A percentile compares a stretch with the other conserved stretches of the same genome.
Conservation (phyloP, 495 filamentous ascomycete genomes). For the Neurospora sp. region DNA sequence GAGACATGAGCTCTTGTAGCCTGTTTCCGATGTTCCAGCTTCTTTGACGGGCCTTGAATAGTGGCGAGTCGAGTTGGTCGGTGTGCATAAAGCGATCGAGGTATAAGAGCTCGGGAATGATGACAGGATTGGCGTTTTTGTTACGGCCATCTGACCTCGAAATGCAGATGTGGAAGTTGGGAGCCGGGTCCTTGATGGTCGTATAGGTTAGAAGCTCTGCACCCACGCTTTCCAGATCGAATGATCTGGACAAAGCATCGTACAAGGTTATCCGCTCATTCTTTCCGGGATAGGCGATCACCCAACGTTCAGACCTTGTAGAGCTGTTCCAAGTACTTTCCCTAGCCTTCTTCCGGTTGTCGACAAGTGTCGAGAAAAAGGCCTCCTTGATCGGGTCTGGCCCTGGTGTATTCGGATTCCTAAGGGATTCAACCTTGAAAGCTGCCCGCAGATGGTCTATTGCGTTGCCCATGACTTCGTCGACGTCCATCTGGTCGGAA, state of each 20-base stretch:
- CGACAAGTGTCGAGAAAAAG: constrained; percentile 38
- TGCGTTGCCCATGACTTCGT: constrained; percentile 87
- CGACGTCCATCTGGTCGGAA: constrained; percentile 73
- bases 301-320: constrained; percentile 18
- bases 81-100: constrained; percentile 82
- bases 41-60: constrained; percentile 52
- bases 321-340: constrained; percentile 24
- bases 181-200: constrained; percentile 67
- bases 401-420: constrained; percentile 21
- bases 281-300: constrained; percentile 21
- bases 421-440: constrained; percentile 51
- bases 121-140: constrained; percentile 72
- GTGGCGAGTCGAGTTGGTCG: constrained; percentile 37
- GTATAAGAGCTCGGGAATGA: constrained; percentile 66
- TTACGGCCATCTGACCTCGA: constrained; percentile 65
- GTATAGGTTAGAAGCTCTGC: constrained; percentile 56
- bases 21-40: constrained; percentile 66
- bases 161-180: constrained; percentile 80
- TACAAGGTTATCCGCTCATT: constrained; percentile 54
- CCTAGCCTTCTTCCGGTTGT: constrained; percentile 30
- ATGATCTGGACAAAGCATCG: constrained; percentile 72
- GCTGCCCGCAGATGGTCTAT: constrained; percentile 84
- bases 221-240: constrained; percentile 65
- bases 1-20: constrained; percentile 44
- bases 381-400: constrained; percentile 62